phyloP scores from a whole-genome alignment of 2,329 filamentous ascomycete genomes.

The Corynespora cassiicola region DNA sequence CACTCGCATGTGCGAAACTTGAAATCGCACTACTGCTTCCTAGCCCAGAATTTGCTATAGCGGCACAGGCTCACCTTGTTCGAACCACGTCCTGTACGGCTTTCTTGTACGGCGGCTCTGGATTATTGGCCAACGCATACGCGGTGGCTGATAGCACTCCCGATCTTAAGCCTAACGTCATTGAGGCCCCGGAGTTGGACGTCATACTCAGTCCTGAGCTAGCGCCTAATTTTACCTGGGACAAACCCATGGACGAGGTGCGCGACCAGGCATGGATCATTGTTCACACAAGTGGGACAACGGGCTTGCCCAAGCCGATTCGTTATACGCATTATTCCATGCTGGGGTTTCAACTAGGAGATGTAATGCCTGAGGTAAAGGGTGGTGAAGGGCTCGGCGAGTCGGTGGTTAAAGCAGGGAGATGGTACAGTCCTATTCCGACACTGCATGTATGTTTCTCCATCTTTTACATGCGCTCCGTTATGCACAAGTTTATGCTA shows the following conservation, averaged over 20 bases:
- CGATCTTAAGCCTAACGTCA: no score
- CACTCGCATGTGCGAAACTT: no score
- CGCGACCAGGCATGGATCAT: constrained; percentile 29
- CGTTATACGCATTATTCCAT: constrained; percentile 19
- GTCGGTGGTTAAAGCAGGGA: constrained; percentile 2
- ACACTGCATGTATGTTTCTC: constrained; percentile 11
- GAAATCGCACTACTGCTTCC: no score
- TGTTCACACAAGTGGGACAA: constrained; percentile 48
- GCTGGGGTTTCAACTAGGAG: constrained; percentile 12
- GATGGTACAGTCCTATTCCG: constrained; percentile 16
- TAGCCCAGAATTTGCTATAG: no score
- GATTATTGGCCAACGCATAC: no score
- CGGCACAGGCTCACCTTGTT: no score
- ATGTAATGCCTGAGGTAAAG: constrained; percentile 13
- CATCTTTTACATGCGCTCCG: no score
- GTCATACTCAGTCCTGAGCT: constrained; percentile 4
- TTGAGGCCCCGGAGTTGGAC: constrained; percentile 5
- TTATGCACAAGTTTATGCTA: no score
- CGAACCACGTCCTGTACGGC: no score
- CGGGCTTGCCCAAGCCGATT: constrained; percentile 31
- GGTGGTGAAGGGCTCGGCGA: constrained; percentile 5
- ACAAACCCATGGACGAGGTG: constrained; percentile 20
- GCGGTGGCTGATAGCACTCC: no score
- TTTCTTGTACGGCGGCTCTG: no score
- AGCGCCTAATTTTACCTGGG: constrained; percentile 18